Base-by-base conservation (phyloP, 257 asterid species). In the Solanum raphanifolium region DNA sequence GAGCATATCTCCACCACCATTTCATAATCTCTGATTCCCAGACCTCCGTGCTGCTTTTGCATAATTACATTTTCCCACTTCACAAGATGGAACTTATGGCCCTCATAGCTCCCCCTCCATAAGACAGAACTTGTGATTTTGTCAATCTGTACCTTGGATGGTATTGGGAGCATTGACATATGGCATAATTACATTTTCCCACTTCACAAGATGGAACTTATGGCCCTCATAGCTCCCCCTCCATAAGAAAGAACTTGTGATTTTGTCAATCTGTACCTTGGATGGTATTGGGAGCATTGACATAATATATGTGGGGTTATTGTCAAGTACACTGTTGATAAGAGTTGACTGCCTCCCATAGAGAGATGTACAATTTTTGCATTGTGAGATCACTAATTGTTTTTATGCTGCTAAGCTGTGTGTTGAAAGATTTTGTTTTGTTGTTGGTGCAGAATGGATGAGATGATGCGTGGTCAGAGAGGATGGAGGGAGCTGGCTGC, bases 401-500 rank as follows among this genome's bases (percentile, higher is more conserved):
- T 82, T 81, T 81, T 29, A 48, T 48, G 69, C 39, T 82, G 69
- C 86, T 82, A 82, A 48, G 69, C 86, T 29, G 43, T 48, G 68
- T 81, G 69, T 82, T 46, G 69, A 82, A 82, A 82, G 29, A 48
- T 29, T n/a, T 83, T 88, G 84, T 68, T 86, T 68, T 55, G 18
- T 87, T 89, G 55, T 29, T 85, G 86, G 75, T 93, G 93, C 94
- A 97, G 99, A 94, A 97, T 97, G 99, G 99, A 97, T 94, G 99
- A 97, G 93, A 97, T 97, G 99, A 97, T 97, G 99, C 94, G 94
- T 69, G 99, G 99, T 23, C 99, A 97, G 91, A 94, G 98, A 89
- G 99, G 99, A 78, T 97, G 99, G 99, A 93, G 99, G 93, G 99
- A 97, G 88, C 91, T 97, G 91, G 98, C 99, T 88, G 91, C 94